Conservation (phyloP, 768 basidiomycete genomes). For the Cystofilobasidium macerans region DNA sequence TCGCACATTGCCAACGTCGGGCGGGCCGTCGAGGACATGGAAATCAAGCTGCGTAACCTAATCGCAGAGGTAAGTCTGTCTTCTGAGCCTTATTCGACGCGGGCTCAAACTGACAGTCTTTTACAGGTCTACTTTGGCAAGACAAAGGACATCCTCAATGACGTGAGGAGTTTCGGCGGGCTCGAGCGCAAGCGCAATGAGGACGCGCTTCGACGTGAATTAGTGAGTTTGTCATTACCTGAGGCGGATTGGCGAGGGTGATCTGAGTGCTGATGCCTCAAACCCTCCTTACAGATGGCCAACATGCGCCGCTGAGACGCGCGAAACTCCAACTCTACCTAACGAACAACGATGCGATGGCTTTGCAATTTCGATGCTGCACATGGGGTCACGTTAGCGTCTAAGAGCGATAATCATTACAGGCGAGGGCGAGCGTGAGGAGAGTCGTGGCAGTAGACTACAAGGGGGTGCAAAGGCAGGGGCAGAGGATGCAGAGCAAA, state of each 20-base stretch:
- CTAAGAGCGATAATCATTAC: too few species aligned
- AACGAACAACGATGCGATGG: too few species aligned
- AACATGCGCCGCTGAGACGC: conserved; percentile 16
- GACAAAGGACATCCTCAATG: conserved; percentile 87
- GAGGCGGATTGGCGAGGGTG: too few species aligned
- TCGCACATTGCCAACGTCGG: conserved; percentile 92
- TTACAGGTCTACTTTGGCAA: conserved; percentile 78
- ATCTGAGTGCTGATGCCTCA: not conserved
- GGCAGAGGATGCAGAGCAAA: not conserved
- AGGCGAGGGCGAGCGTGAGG: not conserved
- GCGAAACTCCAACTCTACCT: too few species aligned
- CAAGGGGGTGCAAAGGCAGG: not conserved
- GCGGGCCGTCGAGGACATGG: conserved; percentile 94
- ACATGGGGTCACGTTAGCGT: too few species aligned
- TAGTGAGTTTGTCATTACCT: conserved; percentile 1
- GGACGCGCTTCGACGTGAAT: conserved; percentile 22
- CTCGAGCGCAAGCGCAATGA: conserved; percentile 36
- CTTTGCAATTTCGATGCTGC: too few species aligned
- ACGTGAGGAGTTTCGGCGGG: conserved; percentile 77
- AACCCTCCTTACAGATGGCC: conserved; percentile 11
- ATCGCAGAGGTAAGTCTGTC: conserved; percentile 39
- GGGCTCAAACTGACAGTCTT: not conserved
- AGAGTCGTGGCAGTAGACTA: not conserved
- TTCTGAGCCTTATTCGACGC: not conserved
- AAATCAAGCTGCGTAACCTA: conserved; percentile 95